Percentiles rank a stretch among this genome's conserved stretches.
These are phyloP conservation scores for Tillandsia fasciculata DNA, from an alignment of 176 grass and related monocot genomes.

Conservation along the genomic window DNA sequence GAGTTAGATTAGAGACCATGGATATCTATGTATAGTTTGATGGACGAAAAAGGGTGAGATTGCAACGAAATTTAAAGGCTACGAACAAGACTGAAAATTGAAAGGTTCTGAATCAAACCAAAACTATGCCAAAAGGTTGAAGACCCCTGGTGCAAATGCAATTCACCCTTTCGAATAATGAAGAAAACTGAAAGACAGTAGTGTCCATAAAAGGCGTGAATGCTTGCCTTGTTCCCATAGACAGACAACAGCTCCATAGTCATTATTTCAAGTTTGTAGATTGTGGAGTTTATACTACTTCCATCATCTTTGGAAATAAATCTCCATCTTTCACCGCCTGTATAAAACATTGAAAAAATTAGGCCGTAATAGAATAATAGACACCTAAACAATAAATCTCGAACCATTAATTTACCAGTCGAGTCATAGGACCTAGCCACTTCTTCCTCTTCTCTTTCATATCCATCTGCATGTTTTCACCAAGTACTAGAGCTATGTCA, in stretches of 20 bases:
- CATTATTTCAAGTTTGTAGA: slow-evolving; percentile 90
- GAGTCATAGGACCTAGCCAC: slow-evolving; percentile 36
- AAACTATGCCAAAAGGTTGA: too few species aligned
- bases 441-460: slow-evolving; percentile 30
- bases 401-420: slow-evolving; percentile 32
- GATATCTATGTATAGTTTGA: too few species aligned
- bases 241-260: slow-evolving; percentile 71
- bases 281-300: slow-evolving; percentile 45
- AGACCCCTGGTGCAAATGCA: too few species aligned
- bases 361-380: slow-evolving; percentile 12
- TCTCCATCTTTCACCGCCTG: slow-evolving; percentile 53
- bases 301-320: slow-evolving; percentile 31
- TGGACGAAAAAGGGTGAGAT: too few species aligned
- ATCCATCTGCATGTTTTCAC: slow-evolving; percentile 36
- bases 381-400: slow-evolving; percentile 10
- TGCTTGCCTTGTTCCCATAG: slow-evolving; percentile 67
- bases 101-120: too few species aligned
- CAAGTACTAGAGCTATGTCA: neutral
- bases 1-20: too few species aligned
- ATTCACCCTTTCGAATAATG: too few species aligned
- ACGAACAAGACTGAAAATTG: too few species aligned
- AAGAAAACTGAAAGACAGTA: neutral
- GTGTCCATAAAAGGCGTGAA: neutral
- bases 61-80: too few species aligned
- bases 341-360: slow-evolving; percentile 16